Conservation (phyloP, 441 rosid species). For the Flueggea neowawraea region DNA sequence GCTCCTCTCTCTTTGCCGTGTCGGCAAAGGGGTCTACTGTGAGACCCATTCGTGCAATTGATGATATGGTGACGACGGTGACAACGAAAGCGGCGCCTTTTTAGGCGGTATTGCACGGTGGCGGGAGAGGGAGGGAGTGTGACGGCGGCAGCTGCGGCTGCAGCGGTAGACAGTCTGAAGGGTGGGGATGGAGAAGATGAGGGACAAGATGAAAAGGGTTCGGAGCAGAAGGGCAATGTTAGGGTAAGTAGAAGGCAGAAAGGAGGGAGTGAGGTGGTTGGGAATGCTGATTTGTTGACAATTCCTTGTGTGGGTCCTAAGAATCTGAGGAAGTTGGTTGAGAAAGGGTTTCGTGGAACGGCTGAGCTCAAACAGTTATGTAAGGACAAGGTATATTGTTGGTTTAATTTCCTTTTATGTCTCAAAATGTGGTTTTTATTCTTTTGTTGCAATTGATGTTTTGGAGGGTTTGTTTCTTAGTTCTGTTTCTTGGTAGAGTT, state of each 20-base stretch:
- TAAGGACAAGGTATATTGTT: conserved; percentile 65
- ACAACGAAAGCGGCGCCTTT: neutral
- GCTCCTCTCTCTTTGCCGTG: conserved; percentile 19
- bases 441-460: neutral
- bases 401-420: neutral
- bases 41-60: neutral
- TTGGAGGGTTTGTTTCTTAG: no score
- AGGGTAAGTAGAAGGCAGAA: conserved; percentile 14
- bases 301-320: conserved; percentile 96
- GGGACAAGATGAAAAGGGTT: neutral
- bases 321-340: conserved; percentile 85
- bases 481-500: no score
- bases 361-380: conserved; percentile 90
- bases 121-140: conserved; percentile 6
- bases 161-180: conserved; percentile 7
- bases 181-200: neutral
- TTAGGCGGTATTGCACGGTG: conserved; percentile 30
- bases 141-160: neutral
- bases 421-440: neutral
- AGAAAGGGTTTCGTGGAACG: conserved; percentile 81
- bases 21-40: conserved; percentile 10
- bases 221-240: conserved; percentile 12
- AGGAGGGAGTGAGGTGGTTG: conserved; percentile 21
- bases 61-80: conserved; percentile 11
- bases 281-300: conserved; percentile 76